phyloP scores from a whole-genome alignment of 257 asterid species.

The Rhazya stricta region DNA sequence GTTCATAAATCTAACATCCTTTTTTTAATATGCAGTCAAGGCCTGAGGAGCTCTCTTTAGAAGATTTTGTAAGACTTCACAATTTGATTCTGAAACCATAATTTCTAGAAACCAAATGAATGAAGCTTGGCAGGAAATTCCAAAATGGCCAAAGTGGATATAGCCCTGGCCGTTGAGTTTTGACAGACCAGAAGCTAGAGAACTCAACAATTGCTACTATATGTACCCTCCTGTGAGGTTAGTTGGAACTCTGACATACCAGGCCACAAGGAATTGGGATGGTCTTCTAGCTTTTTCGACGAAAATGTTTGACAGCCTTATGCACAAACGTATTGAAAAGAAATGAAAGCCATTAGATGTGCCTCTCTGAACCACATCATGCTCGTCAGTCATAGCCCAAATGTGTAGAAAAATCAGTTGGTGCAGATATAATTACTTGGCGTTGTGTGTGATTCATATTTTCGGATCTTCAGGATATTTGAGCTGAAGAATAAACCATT shows the following conservation, averaged over 20 bases:
- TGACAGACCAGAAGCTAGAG: neutral
- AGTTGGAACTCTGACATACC: neutral
- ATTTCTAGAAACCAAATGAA: neutral
- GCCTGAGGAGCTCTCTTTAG: conserved; percentile 82
- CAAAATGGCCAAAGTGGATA: neutral
- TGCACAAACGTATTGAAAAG: neutral
- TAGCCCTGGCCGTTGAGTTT: neutral
- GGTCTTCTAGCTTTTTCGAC: neutral
- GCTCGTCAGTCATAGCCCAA: neutral
- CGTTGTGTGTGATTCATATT: neutral
- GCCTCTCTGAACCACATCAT: neutral
- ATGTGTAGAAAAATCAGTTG: neutral
- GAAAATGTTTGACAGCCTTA: neutral
- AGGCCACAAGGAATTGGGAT: neutral
- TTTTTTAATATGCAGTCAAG: conserved; percentile 56
- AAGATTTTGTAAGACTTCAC: conserved; percentile 78
- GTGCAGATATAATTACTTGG: neutral
- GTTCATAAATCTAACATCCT: neutral
- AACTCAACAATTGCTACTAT: neutral
- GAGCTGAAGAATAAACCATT: neutral
- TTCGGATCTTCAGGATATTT: neutral
- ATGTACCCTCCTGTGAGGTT: neutral
- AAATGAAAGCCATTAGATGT: neutral
- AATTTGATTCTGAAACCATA: conserved; percentile 43
- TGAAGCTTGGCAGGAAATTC: neutral